Percentiles rank a stretch among this genome's conserved stretches.
These are phyloP conservation scores for Barbarea vulgaris DNA, from an alignment of 345 rosid species.

Conservation along the genomic window DNA sequence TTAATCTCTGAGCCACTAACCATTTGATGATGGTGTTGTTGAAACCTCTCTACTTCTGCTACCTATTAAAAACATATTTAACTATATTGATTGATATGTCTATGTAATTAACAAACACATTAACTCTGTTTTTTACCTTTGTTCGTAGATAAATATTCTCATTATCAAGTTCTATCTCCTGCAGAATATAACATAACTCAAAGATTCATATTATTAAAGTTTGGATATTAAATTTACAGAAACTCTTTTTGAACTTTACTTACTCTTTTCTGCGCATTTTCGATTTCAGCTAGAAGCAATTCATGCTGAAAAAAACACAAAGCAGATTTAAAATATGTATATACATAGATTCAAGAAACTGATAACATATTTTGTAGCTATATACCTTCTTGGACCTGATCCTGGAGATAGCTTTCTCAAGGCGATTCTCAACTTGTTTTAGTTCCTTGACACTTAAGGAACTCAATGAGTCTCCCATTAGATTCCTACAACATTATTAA, in stretches of 20 bases:
- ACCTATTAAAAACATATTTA: slow-evolving; percentile 49
- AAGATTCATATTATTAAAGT: background rate
- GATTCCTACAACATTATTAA: slow-evolving; percentile 54
- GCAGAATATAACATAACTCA: background rate
- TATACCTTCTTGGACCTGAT: slow-evolving; percentile 96
- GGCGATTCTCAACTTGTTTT: slow-evolving; percentile 93
- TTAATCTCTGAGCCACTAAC: slow-evolving; percentile 69
- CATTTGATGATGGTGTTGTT: slow-evolving; percentile 68
- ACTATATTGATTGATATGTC: background rate
- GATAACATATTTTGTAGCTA: background rate
- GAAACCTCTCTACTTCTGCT: slow-evolving; percentile 83
- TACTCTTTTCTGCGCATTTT: slow-evolving; percentile 91
- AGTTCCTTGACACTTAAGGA: slow-evolving; percentile 84
- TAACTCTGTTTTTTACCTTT: slow-evolving; percentile 50
- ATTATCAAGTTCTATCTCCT: slow-evolving; percentile 94
- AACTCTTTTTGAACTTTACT: background rate
- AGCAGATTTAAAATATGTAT: slow-evolving; percentile 11
- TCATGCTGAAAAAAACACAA: slow-evolving; percentile 68
- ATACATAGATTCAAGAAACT: background rate
- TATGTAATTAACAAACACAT: background rate
- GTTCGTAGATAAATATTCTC: slow-evolving; percentile 79
- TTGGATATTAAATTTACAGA: background rate
- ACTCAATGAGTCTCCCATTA: slow-evolving; percentile 92
- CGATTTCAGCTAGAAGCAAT: slow-evolving; percentile 90
- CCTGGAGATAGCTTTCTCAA: slow-evolving; percentile 88